These are phyloP conservation scores for Chimonanthus salicifolius DNA, from an alignment of 164 flowering plant species.

Conservation along the genomic window DNA sequence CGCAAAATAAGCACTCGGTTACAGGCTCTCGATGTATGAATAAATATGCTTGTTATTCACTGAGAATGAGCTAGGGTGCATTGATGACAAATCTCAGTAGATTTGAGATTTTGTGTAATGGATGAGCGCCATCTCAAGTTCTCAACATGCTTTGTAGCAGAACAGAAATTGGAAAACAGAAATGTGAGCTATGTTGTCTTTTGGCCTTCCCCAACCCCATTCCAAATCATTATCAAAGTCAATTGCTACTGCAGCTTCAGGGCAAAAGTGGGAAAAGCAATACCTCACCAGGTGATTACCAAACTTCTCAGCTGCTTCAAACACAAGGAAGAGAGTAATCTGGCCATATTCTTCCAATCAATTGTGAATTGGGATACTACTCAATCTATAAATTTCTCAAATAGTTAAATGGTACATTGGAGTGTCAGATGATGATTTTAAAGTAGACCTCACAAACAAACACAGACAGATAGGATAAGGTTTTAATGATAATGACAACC, in stretches of 20 bases:
- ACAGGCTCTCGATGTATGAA: no score
- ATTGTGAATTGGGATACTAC: not conserved
- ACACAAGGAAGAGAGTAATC: not conserved
- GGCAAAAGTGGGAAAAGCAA: no score
- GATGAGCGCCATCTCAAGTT: no score
- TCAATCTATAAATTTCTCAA: not conserved
- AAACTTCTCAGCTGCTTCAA: not conserved
- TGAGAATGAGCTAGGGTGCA: not conserved
- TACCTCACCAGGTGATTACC: no score
- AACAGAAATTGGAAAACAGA: no score
- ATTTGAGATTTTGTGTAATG: not conserved
- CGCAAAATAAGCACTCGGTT: no score
- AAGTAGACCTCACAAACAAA: no score
- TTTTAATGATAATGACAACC: no score
- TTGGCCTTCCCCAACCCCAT: not conserved
- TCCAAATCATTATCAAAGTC: not conserved
- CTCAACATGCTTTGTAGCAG: no score
- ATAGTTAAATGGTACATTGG: not conserved
- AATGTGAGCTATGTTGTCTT: no score
- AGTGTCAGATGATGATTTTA: not conserved
- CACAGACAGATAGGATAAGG: no score
- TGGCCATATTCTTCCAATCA: not conserved
- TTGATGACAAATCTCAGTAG: not conserved
- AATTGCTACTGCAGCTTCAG: not conserved
- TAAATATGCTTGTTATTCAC: not conserved